Evolutionary conservation across 768 basidiomycete species (phyloP), one percentile per base, ranked within the genome.

Genomic region (Lactarius sp.): DNA sequence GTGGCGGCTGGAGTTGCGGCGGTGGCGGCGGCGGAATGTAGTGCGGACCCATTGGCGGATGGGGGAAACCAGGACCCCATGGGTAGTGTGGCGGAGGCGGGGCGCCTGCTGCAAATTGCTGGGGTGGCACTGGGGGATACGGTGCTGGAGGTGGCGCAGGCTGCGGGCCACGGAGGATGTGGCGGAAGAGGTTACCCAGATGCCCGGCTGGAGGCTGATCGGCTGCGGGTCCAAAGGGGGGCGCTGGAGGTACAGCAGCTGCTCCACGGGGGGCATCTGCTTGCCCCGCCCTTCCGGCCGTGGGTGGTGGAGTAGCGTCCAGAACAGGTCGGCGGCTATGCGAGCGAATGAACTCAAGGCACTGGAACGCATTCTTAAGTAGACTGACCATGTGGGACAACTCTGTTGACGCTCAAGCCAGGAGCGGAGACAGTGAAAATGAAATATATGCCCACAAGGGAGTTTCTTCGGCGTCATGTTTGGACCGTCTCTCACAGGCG

Each of bases 371-470:
- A 53, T 56, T 41, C 47, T 50, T 20, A 62, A 61, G 22, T 56
- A 22, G 39, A 74, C 87, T 75, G 55, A 96, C 96, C 96, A 99
- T 47, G 97, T 99, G 1, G 97, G 97, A 73, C 97, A 99, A 69
- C 92, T 98, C 75, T 98, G 97, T 74, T 99, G 97, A 50, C 97
- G 83, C 75, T 99, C 97, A 33, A 99, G 82, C 97, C 97, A 99
- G 22, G 93, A 95, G 46, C 94, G 83, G 66, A 99, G 82, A 75
- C 97, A 99, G 71, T 98, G 87, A 73, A 98, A 96, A 75, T 99
- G 97, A 78, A 99, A 99, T 49, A 97, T 86, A 73, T 99, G 97
- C 0, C 95, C 95, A 76, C 97, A 99, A 9, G 90, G 92, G 27
- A 99, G 79, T 72, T 93, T 95, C 78, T 99, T 99, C 2, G 96